Base-by-base conservation (phyloP, 352 stramenopile genomes). In the Phytophthora sp. region DNA sequence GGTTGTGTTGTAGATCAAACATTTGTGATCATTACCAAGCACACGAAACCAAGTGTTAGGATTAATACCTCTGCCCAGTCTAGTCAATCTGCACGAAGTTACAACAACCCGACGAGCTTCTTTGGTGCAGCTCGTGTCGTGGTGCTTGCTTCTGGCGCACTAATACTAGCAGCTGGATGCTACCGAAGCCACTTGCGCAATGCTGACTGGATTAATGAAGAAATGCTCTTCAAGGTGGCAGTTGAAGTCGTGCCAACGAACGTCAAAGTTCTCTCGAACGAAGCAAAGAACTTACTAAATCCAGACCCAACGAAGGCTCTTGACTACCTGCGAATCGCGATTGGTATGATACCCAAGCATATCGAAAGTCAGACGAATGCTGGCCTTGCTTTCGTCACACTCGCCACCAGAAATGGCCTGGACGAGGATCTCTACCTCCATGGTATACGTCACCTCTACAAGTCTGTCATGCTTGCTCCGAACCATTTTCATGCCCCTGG, bases 201-300 rank as follows among this genome's bases (percentile, higher is more conserved):
- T 38, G 57, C 62, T 0, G 87, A 95, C 26, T 95, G 87, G 87
- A 36, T 52, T 20, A 74, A 38, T 41, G 87, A 95, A 53, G 41
- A 79, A 16, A 68, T 50, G 12, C 70, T 95, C 7, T 95, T 91
- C 59, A 67, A 74, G 16, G 71, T 73, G 1, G 84, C 84, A 4
- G 46, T 93, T 5, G 44, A 71, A 0, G 73, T 91, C 11, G 73
- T 76, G 0, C 87, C 87, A 7, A 80, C 75, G 5, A 95, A 93
- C 46, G 72, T 88, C 61, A 95, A 95, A 68, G 84, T 89, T 30
- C 73, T 94, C 2, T 87, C 74, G 15, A 94, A 95, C 52, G 57
- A 84, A 33, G 82, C 71, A 21, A 93, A 95, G 62, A 80, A 77
- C 13, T 26, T 88, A 5, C 75, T 95, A 4, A 73, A 77, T 30